Evolutionary conservation across 345 rosid species (phyloP), one percentile per base, ranked within the genome.

Genomic region (Salix purpurea): DNA sequence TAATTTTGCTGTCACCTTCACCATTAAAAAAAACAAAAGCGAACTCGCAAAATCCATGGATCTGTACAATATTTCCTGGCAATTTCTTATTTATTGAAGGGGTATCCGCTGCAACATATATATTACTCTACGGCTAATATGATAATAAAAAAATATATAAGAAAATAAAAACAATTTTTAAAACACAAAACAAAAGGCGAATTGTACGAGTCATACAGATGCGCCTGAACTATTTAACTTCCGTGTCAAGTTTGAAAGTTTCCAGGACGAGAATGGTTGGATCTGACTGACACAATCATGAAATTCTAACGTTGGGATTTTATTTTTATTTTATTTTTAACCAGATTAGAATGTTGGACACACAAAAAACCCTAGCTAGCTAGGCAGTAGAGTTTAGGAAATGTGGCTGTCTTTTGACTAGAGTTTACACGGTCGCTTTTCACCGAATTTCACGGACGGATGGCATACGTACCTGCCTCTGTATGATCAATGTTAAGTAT

Each of bases 21-120:
- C 11, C 8, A 24, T 26, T 72, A 6, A 9, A 46, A 21, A 65
- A 18, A 40, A 65, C 2, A 60, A 78, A 75, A 54, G 74, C 62
- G n/a, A 78, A n/a, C 46, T 70, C 71, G 46, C 67, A 67, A 84
- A 81, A 81, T 80, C 84, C 83, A 85, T 66, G 76, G 85, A 84
- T 86, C 79, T 56, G n/a, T 74, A 37, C 48, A 73, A 12, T 84
- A 85, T 83, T 82, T 83, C 56, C 87, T 82, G 80, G 79, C 89
- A 70, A 67, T 74, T 76, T 72, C 56, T 30, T 68, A 10, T 62
- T 11, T 62, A 1, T 26, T 62, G 34, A 26, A 14, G 18, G 12
- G 62, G 23, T 1, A 0, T 56, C 13, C 5, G 26, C n/a, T 44
- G 48, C 48, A 44, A 3, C 15, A 19, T 7, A 1, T 32, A 32